Percentiles rank a stretch among this genome's conserved stretches.
Conservation (phyloP, 495 filamentous ascomycete species). For the Hypoxylon lienhwacheense region DNA sequence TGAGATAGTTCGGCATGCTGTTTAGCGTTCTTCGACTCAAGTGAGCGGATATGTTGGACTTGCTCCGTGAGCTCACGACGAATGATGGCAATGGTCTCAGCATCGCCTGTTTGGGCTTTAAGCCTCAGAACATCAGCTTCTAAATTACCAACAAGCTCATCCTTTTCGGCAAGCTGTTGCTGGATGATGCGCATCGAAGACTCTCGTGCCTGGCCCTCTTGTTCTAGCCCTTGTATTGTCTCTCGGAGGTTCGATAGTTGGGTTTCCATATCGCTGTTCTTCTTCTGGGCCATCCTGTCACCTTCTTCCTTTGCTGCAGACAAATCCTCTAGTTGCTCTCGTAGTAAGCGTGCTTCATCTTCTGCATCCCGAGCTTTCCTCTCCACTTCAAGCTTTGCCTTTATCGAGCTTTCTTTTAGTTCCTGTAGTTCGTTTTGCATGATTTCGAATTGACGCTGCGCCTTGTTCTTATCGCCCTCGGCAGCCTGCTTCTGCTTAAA, state of each 20-base stretch:
- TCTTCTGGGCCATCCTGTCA: conserved; percentile 69
- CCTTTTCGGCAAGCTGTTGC: conserved; percentile 64
- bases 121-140: conserved; percentile 80
- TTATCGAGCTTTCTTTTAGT: conserved; percentile 63
- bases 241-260: conserved; percentile 67
- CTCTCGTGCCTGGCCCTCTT: conserved; percentile 67
- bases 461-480: conserved; percentile 67
- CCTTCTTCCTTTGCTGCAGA: conserved; percentile 69
- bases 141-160: conserved; percentile 68
- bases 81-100: conserved; percentile 77
- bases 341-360: conserved; percentile 68
- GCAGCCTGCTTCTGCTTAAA: conserved; percentile 78
- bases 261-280: conserved; percentile 69
- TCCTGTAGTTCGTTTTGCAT: conserved; percentile 73
- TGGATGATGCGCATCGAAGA: conserved; percentile 65
- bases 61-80: conserved; percentile 86
- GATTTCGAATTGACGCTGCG: conserved; percentile 69
- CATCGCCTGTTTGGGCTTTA: conserved; percentile 82
- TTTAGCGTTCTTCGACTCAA: conserved; percentile 79
- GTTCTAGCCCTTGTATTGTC: conserved; percentile 69
- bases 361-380: conserved; percentile 68
- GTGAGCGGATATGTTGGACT: conserved; percentile 79
- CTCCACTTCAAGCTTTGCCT: conserved; percentile 71
- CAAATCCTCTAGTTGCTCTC: conserved; percentile 78
- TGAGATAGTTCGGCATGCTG: conserved; percentile 79